A percentile compares a stretch with the other conserved stretches of the same genome.
These are phyloP conservation scores for Aspergillus kassunensis DNA, from an alignment of 495 filamentous ascomycete species.

Conservation along the genomic window DNA sequence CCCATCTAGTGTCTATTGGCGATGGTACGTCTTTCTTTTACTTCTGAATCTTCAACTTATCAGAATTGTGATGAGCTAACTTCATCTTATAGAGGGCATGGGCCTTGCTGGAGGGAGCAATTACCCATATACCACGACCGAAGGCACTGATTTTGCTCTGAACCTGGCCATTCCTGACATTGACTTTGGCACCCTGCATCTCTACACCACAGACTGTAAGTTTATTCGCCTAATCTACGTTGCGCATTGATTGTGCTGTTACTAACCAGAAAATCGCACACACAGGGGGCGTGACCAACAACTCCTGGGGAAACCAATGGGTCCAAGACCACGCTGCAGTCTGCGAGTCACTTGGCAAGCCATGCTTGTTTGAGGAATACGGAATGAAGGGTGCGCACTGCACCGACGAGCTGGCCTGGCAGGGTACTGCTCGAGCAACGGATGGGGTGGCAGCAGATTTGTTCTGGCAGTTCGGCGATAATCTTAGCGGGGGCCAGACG, in stretches of 20 bases:
- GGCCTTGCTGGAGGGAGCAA: neutral
- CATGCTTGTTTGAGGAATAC: conserved; percentile 5
- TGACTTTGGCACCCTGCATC: conserved; percentile 5
- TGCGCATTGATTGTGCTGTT: neutral
- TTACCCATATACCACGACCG: neutral
- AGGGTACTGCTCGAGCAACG: neutral
- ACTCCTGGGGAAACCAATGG: conserved; percentile 3
- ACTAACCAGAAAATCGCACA: neutral
- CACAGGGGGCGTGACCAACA: conserved; percentile 1
- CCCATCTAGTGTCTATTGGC: conserved; percentile 63
- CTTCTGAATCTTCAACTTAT: neutral
- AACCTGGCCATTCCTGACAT: neutral
- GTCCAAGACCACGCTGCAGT: neutral
- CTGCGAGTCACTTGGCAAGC: neutral
- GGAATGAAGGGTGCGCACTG: neutral
- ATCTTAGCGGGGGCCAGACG: conserved; percentile 51
- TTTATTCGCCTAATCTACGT: neutral
- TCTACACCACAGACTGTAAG: conserved; percentile 3
- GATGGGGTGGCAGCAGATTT: conserved; percentile 53
- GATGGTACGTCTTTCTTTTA: conserved; percentile 32
- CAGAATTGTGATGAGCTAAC: neutral
- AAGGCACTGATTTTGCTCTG: neutral
- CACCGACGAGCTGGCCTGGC: neutral
- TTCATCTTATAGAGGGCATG: neutral
- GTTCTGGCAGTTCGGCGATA: conserved; percentile 63